Conservation (phyloP, 2,329 filamentous ascomycete species). For the Helminthosporium solani region DNA sequence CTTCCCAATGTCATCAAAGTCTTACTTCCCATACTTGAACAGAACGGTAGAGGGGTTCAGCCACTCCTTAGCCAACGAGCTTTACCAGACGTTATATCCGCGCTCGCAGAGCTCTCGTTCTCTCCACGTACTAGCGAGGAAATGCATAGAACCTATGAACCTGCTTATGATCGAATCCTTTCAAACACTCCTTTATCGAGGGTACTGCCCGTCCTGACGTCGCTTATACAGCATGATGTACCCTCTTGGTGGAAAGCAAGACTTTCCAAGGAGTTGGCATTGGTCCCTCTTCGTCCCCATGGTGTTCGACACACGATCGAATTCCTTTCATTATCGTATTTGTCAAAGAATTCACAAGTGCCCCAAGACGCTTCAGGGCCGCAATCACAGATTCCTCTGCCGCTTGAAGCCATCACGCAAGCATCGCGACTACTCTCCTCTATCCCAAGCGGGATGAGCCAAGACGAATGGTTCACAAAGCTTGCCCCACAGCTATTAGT, state of each 20-base stretch:
- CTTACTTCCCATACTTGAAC: constrained; percentile 28
- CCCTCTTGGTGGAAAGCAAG: constrained; percentile 61
- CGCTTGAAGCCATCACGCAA: constrained; percentile 66
- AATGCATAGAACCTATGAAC: constrained; percentile 12
- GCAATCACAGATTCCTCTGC: constrained; percentile 58
- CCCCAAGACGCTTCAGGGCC: constrained; percentile 26
- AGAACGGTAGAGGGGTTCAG: constrained; percentile 34
- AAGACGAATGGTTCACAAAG: constrained; percentile 61
- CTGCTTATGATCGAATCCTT: constrained; percentile 22
- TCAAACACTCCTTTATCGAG: constrained; percentile 50
- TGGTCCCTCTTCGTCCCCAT: constrained; percentile 60
- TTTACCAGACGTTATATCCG: constrained; percentile 39
- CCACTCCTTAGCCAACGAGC: constrained; percentile 39
- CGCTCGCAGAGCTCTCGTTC: constrained; percentile 37
- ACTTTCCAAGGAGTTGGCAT: constrained; percentile 59
- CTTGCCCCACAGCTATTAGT: constrained; percentile 62
- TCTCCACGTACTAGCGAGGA: constrained; percentile 22
- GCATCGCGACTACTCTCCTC: constrained; percentile 62
- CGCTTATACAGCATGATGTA: constrained; percentile 62
- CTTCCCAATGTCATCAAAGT: constrained; percentile 17
- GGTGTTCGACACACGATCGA: constrained; percentile 69
- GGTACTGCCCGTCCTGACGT: constrained; percentile 63
- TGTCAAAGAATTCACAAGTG: constrained; percentile 50
- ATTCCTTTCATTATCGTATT: constrained; percentile 69
- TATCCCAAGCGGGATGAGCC: constrained; percentile 56